A percentile compares a stretch with the other conserved stretches of the same genome.
These are phyloP conservation scores for Fusarium euwallaceae DNA, from an alignment of 2,329 filamentous ascomycete species.

Conservation along the genomic window DNA sequence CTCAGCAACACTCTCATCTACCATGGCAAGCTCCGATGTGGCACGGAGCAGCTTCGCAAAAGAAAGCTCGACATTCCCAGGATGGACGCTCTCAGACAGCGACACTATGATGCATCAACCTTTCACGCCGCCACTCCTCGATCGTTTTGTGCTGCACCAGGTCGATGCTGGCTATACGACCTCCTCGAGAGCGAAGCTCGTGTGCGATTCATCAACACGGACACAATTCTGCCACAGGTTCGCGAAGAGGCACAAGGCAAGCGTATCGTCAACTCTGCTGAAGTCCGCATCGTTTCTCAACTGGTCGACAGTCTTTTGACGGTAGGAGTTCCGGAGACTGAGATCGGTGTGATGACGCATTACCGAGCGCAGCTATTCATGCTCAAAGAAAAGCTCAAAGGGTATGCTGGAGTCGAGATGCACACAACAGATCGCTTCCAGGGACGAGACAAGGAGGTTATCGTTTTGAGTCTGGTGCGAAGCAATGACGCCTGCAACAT, in stretches of 20 bases:
- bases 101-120: constrained; percentile 68
- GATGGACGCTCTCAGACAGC: constrained; percentile 69
- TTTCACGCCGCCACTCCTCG: constrained; percentile 58
- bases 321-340: constrained; percentile 77
- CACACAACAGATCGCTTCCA: constrained; percentile 98
- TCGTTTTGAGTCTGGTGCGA: constrained; percentile 88
- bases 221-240: constrained; percentile 73
- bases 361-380: constrained; percentile 93
- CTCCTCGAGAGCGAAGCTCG: constrained; percentile 78
- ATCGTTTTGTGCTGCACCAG: constrained; percentile 68
- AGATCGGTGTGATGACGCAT: constrained; percentile 96
- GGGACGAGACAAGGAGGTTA: constrained; percentile 93
- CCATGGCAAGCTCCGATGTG: constrained; percentile 89
- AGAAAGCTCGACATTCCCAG: constrained; percentile 77
- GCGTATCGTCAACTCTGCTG: constrained; percentile 88
- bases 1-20: constrained; percentile 96
- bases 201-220: constrained; percentile 91
- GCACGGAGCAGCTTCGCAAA: constrained; percentile 79
- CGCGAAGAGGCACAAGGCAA: constrained; percentile 84
- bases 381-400: constrained; percentile 78
- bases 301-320: constrained; percentile 84
- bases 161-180: constrained; percentile 81
- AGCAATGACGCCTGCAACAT: constrained; percentile 86
- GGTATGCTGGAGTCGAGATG: constrained; percentile 80
- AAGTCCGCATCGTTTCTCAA: constrained; percentile 82